Evolutionary conservation across 163 green algal genomes (phyloP), one percentile per base, ranked within the genome.

Genomic region (Trebouxiophyceae sp.): DNA sequence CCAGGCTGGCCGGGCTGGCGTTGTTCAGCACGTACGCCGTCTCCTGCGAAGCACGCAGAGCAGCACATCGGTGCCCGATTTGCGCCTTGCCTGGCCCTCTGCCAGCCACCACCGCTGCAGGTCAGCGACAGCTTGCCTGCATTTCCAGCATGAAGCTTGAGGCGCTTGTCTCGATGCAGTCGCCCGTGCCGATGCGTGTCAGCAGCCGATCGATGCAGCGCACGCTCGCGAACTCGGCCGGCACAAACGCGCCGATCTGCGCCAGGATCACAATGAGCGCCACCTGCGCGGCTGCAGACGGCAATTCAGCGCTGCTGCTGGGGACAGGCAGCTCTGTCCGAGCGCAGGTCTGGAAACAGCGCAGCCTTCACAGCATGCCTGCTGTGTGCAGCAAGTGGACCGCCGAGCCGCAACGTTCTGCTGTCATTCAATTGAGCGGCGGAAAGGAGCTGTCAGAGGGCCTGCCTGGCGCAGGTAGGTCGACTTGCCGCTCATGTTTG

Each of bases 81-180:
- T n/a, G n/a, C n/a, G n/a, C n/a, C n/a, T n/a, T n/a, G n/a, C n/a
- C n/a, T n/a, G n/a, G n/a, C n/a, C n/a, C n/a, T n/a, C n/a, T n/a
- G n/a, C n/a, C n/a, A n/a, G n/a, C n/a, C n/a, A n/a, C n/a, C n/a
- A n/a, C n/a, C n/a, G n/a, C n/a, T n/a, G n/a, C n/a, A n/a, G n/a
- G n/a, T n/a, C n/a, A n/a, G n/a, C n/a, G n/a, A n/a, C n/a, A n/a
- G n/a, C n/a, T n/a, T n/a, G n/a, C 63, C 63, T 63, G 54, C 86
- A 93, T 93, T 75, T 96, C 90, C 7, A 88, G 66, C 75, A 93
- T 87, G 74, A 97, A 97, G 55, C 75, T 91, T 65, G 74, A 90
- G 27, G 71, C 81, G 69, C 91, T 92, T 59, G 74, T 80, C 78
- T 96, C 90, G 44, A 97, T 83, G 76, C 68, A 85, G 74, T 96